phyloP scores from a whole-genome alignment of 257 asterid genomes.

The Verbascum thapsus region DNA sequence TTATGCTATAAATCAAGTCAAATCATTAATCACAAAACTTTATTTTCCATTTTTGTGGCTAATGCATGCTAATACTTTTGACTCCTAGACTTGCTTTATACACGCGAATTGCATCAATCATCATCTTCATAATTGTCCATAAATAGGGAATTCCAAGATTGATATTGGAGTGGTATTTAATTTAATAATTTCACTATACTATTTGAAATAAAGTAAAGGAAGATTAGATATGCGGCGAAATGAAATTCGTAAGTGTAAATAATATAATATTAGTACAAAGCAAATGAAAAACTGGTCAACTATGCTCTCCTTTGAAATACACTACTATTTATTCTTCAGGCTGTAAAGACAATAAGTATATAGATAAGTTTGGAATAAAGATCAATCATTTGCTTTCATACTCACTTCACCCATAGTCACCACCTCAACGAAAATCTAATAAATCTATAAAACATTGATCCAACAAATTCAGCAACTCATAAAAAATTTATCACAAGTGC shows the following conservation, averaged over 20 bases:
- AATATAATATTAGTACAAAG: neutral
- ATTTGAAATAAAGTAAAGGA: neutral
- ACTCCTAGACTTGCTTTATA: constrained; percentile 9
- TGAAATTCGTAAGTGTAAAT: neutral
- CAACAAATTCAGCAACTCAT: too few species aligned
- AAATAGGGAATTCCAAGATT: too few species aligned
- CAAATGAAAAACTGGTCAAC: constrained; percentile 14
- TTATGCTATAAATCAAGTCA: too few species aligned
- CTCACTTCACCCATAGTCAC: constrained; percentile 21
- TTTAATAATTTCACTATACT: too few species aligned
- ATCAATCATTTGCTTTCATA: constrained; percentile 16
- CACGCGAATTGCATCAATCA: too few species aligned
- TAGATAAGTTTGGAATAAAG: constrained; percentile 54
- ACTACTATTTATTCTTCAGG: constrained; percentile 22
- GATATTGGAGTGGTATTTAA: too few species aligned
- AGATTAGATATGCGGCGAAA: constrained; percentile 32
- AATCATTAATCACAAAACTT: neutral
- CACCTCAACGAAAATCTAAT: constrained; percentile 24
- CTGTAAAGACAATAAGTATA: constrained; percentile 13
- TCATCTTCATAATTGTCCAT: too few species aligned
- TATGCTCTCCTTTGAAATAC: too few species aligned
- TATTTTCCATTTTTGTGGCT: neutral
- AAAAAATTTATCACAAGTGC: neutral
- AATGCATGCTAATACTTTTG: constrained; percentile 31
- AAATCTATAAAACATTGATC: too few species aligned